A percentile compares a stretch with the other conserved stretches of the same genome.
Evolutionary conservation across 2,329 filamentous ascomycete species (phyloP).

Genomic region (Polytolypa hystricis): DNA sequence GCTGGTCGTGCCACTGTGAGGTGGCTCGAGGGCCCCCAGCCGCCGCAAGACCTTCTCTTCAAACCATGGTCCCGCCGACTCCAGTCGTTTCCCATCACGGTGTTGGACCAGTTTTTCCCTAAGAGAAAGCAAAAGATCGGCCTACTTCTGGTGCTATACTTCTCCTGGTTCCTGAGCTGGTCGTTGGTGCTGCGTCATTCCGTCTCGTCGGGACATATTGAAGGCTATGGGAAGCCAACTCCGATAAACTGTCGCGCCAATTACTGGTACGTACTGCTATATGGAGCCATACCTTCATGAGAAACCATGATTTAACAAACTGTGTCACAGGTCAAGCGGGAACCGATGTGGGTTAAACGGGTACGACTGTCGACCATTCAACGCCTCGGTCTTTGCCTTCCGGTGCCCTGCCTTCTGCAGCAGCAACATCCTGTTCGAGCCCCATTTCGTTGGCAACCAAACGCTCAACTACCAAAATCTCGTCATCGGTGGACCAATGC

Average conservation of each 20-base stretch:
- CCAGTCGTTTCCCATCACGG: constrained; percentile 35
- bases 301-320: too few species aligned
- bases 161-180: constrained; percentile 38
- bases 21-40: constrained; percentile 39
- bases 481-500: constrained; percentile 40
- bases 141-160: constrained; percentile 33
- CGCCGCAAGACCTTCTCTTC: constrained; percentile 35
- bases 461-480: constrained; percentile 41
- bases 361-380: constrained; percentile 45
- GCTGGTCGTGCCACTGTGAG: constrained; percentile 30
- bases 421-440: constrained; percentile 37
- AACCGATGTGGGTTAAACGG: constrained; percentile 45
- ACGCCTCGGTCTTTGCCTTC: constrained; percentile 41
- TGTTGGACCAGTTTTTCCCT: constrained; percentile 34
- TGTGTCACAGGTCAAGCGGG: constrained; percentile 24
- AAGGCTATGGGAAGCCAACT: constrained; percentile 37
- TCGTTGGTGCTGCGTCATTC: constrained; percentile 35
- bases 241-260: constrained; percentile 36
- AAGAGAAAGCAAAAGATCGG: constrained; percentile 35
- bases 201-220: constrained; percentile 36
- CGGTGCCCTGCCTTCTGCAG: constrained; percentile 46
- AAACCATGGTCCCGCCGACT: constrained; percentile 36
- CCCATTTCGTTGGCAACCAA: constrained; percentile 41
- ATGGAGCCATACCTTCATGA: too few species aligned
- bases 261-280: constrained; percentile 34